phyloP scores from a whole-genome alignment of 2,329 filamentous ascomycete species.

The Fusarium subglutinans region DNA sequence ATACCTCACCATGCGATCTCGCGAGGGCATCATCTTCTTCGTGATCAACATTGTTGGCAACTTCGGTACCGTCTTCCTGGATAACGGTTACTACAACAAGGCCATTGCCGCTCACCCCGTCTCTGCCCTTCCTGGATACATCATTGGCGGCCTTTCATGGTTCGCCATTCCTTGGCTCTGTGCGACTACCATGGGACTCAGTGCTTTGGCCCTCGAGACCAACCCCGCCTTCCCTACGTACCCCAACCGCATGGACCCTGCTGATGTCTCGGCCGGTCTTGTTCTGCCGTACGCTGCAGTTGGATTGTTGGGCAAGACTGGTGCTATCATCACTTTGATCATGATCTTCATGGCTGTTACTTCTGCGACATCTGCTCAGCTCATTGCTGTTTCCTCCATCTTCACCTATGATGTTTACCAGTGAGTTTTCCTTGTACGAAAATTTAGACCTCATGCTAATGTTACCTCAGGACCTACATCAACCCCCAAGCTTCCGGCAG shows the following conservation, averaged over 20 bases:
- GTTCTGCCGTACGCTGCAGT: slow-evolving; percentile 88
- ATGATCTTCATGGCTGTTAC: slow-evolving; percentile 71
- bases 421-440: not conserved
- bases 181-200: slow-evolving; percentile 87
- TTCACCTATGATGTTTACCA: slow-evolving; percentile 51
- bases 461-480: slow-evolving; percentile 53
- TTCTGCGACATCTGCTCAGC: slow-evolving; percentile 80
- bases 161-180: slow-evolving; percentile 93
- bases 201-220: slow-evolving; percentile 78
- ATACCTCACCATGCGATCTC: slow-evolving; percentile 81
- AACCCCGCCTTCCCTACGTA: slow-evolving; percentile 51
- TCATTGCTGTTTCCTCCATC: slow-evolving; percentile 89
- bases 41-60: slow-evolving; percentile 88
- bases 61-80: slow-evolving; percentile 85
- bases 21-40: slow-evolving; percentile 86
- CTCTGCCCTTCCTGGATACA: slow-evolving; percentile 87
- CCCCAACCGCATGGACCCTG: slow-evolving; percentile 54
- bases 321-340: slow-evolving; percentile 36
- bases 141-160: slow-evolving; percentile 87
- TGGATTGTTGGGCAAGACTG: slow-evolving; percentile 69
- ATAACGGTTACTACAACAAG: slow-evolving; percentile 92
- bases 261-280: slow-evolving; percentile 82
- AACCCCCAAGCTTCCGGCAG: slow-evolving; percentile 79
- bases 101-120: slow-evolving; percentile 89
- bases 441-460: not conserved